A percentile compares a stretch with the other conserved stretches of the same genome.
These are phyloP conservation scores for Talaromyces sp. DNA, from an alignment of 2,329 filamentous ascomycete genomes.

Conservation along the genomic window DNA sequence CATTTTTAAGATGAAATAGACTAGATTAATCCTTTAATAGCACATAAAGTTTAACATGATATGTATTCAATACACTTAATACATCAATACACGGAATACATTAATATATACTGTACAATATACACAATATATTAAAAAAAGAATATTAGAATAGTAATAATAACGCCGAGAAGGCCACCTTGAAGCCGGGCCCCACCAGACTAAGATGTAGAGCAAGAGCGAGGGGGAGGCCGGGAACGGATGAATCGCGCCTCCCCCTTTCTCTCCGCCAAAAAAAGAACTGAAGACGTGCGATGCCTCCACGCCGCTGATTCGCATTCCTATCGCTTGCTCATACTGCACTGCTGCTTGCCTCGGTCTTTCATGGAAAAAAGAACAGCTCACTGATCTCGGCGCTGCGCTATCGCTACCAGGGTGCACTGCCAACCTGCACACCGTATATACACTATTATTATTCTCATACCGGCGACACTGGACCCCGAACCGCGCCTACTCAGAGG, in stretches of 20 bases:
- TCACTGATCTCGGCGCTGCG: neutral
- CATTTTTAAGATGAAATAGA: too few relatives aligned
- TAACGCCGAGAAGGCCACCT: neutral
- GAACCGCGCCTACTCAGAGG: neutral
- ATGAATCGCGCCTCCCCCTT: conserved; percentile 1
- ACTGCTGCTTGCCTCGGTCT: neutral
- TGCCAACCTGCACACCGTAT: neutral
- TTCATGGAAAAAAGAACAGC: neutral
- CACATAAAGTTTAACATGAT: too few relatives aligned
- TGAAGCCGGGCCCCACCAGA: neutral
- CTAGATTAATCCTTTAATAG: too few relatives aligned
- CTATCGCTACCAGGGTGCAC: neutral
- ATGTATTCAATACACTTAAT: too few relatives aligned
- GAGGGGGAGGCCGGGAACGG: neutral
- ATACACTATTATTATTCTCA: neutral
- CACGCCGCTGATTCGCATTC: neutral
- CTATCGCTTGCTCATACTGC: neutral
- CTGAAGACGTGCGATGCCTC: neutral
- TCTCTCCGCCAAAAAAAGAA: neutral
- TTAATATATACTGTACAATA: too few relatives aligned
- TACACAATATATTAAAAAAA: neutral
- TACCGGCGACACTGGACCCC: neutral
- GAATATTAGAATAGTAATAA: neutral
- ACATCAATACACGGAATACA: too few relatives aligned
- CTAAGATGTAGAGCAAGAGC: neutral